Conservation (phyloP, 768 basidiomycete genomes). For the Boletus bicolor region DNA sequence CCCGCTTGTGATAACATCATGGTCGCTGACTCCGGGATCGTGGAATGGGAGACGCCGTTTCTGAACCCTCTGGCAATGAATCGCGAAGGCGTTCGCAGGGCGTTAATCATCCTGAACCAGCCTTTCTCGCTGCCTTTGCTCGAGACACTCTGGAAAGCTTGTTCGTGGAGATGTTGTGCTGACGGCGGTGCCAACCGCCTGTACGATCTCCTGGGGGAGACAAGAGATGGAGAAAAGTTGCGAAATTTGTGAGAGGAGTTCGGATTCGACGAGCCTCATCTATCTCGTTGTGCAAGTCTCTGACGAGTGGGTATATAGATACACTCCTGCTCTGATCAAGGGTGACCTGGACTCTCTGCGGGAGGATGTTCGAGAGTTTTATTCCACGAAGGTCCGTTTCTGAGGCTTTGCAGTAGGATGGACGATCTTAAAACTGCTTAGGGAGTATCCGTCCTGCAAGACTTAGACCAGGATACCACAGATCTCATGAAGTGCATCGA, state of each 20-base stretch:
- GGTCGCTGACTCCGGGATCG: slow-evolving; percentile 1
- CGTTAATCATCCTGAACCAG: slow-evolving; percentile 88
- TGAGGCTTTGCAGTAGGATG: not conserved
- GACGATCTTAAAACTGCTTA: slow-evolving; percentile 27
- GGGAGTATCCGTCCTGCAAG: slow-evolving; percentile 67
- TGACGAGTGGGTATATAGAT: slow-evolving; percentile 40
- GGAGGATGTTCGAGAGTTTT: slow-evolving; percentile 68
- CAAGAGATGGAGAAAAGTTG: slow-evolving; percentile 1
- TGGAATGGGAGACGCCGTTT: slow-evolving; percentile 27
- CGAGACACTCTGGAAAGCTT: slow-evolving; percentile 52
- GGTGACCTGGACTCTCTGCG: slow-evolving; percentile 92
- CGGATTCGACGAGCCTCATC: not conserved
- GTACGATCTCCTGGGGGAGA: slow-evolving; percentile 47
- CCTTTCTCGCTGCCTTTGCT: slow-evolving; percentile 70
- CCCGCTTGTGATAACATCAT: not conserved
- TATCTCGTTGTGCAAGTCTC: not conserved
- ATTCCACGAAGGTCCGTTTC: slow-evolving; percentile 50
- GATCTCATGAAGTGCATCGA: slow-evolving; percentile 92
- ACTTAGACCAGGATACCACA: slow-evolving; percentile 78
- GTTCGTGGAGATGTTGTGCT: slow-evolving; percentile 64
- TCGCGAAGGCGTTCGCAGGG: slow-evolving; percentile 30
- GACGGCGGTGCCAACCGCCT: slow-evolving; percentile 89
- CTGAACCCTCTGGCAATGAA: slow-evolving; percentile 17
- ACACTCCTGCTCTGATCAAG: slow-evolving; percentile 81
- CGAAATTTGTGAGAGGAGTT: slow-evolving; percentile 14